Evolutionary conservation across 2,329 filamentous ascomycete genomes (phyloP).

Genomic region (Fusarium luffae): DNA sequence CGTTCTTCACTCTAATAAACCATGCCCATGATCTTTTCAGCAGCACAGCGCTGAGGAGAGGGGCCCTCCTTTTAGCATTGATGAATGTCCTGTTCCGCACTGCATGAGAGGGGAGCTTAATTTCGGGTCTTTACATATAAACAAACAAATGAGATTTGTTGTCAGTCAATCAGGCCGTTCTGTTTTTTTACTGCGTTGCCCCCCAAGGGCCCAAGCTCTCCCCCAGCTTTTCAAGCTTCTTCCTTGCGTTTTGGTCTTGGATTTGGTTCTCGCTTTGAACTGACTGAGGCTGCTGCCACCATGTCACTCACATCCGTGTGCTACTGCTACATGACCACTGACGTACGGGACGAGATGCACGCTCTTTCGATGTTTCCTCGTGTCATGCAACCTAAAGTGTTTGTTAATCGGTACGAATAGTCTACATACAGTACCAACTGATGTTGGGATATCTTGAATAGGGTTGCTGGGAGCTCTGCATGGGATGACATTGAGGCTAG

Average conservation of each 20-base stretch:
- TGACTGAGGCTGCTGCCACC: constrained; percentile 10
- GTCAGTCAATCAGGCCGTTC: constrained; percentile 4
- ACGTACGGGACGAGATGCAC: constrained; percentile 30
- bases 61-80: constrained; percentile 12
- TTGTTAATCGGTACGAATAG: neutral
- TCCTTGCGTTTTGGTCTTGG: constrained; percentile 15
- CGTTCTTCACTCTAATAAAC: constrained; percentile 12
- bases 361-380: constrained; percentile 26
- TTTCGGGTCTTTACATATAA: constrained; percentile 11
- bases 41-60: constrained; percentile 12
- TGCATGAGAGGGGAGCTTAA: constrained; percentile 22
- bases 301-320: constrained; percentile 22
- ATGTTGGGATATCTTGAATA: neutral
- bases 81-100: neutral
- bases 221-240: constrained; percentile 34
- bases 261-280: neutral
- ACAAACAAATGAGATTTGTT: constrained; percentile 3
- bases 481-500: neutral
- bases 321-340: constrained; percentile 25
- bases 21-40: constrained; percentile 25
- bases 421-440: neutral
- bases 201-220: constrained; percentile 21
- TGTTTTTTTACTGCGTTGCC: neutral
- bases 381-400: constrained; percentile 12
- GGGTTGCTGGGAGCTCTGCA: neutral